phyloP scores from a whole-genome alignment of 345 rosid species.

The Brassica juncea region DNA sequence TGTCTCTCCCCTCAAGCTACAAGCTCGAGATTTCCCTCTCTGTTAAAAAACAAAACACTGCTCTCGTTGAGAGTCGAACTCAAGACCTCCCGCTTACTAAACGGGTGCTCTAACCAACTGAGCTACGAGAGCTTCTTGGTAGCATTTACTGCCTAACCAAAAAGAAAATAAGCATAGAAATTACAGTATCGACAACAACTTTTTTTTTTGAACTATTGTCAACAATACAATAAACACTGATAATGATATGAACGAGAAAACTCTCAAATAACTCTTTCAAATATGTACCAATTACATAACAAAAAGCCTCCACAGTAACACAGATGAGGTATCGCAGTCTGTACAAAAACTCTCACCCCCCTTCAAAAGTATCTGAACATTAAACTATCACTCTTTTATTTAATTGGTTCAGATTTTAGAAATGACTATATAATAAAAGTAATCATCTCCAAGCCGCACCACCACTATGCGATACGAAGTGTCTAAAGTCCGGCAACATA shows the following conservation, averaged over 20 bases:
- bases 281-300: neutral
- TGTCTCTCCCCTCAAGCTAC: constrained; percentile 29
- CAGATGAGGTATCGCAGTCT: constrained; percentile 33
- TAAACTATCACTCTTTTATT: neutral
- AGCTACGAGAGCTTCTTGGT: constrained; percentile 95
- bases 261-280: neutral
- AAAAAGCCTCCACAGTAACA: constrained; percentile 4
- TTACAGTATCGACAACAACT: too few relatives aligned
- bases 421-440: neutral
- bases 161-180: neutral
- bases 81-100: constrained; percentile 99
- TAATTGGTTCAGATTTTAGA: constrained; percentile 13
- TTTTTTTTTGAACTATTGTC: too few relatives aligned
- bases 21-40: constrained; percentile 45
- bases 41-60: constrained; percentile 27
- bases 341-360: constrained; percentile 25
- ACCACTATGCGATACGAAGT: constrained; percentile 59
- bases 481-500: constrained; percentile 68
- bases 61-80: constrained; percentile 94
- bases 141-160: neutral
- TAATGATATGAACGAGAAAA: neutral
- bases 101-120: constrained; percentile 99
- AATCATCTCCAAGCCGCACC: constrained; percentile 25
- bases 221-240: too few relatives aligned
- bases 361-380: neutral